Percentiles rank a stretch among this genome's conserved stretches.
These are phyloP conservation scores for Aspergillus awamori DNA, from an alignment of 2,329 filamentous ascomycete genomes.

Conservation along the genomic window DNA sequence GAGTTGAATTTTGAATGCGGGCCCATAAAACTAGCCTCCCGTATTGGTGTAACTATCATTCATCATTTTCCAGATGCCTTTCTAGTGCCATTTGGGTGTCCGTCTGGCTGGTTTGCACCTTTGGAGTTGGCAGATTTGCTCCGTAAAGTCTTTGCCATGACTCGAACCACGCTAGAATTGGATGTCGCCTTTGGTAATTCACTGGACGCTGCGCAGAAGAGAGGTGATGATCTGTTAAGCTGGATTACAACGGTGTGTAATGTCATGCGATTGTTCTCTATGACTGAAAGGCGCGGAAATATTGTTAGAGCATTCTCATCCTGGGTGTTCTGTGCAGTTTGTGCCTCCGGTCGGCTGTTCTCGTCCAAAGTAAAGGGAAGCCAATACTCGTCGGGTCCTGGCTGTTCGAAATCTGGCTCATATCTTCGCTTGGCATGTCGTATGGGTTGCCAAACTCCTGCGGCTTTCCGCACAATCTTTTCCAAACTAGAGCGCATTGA, in stretches of 20 bases:
- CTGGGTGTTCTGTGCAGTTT: not conserved
- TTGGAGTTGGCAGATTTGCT: not conserved
- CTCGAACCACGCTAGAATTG: not conserved
- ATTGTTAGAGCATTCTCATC: conserved; percentile 2
- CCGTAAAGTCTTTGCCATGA: not conserved
- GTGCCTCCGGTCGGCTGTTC: not conserved
- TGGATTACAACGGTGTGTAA: conserved; percentile 4
- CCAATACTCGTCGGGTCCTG: conserved; percentile 15
- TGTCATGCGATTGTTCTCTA: conserved; percentile 2
- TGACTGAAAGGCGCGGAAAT: conserved; percentile 10
- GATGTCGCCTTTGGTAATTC: not conserved
- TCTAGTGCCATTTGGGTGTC: not conserved
- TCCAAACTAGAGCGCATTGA: conserved; percentile 17
- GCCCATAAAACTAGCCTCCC: too few relatives aligned
- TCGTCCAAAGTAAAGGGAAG: conserved; percentile 12
- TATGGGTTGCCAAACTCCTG: conserved; percentile 18
- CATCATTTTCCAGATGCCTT: not conserved
- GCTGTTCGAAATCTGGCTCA: conserved; percentile 17
- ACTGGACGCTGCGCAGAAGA: not conserved
- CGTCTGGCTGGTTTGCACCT: not conserved
- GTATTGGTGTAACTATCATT: not conserved
- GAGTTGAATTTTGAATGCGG: too few relatives aligned
- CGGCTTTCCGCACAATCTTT: conserved; percentile 17
- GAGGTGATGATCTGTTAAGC: not conserved
- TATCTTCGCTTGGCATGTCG: conserved; percentile 18